Base-by-base conservation (phyloP, 1,284 basidiomycete genomes). In the Fomitopsis betulina region DNA sequence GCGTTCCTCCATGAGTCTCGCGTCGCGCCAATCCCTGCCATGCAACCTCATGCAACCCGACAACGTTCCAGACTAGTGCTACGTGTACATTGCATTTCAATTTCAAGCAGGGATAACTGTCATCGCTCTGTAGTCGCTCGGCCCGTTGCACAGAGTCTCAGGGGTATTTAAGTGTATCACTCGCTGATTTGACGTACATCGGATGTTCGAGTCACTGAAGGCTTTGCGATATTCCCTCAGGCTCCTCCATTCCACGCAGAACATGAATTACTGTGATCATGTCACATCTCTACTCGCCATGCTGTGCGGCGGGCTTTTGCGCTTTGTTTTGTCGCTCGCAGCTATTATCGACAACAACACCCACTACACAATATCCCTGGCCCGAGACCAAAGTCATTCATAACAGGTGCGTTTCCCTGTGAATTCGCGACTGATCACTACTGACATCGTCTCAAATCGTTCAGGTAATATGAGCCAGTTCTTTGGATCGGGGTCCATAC, bases 391-490 rank as follows among this genome's bases (percentile, higher is more conserved):
- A 15, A 15, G 13, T 47, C 45, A 4, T 30, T 47, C 25, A 27
- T 47, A 12, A 30, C 25, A 47, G 45, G 25, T 47, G 17, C 25
- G 25, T 12, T 30, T 17, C 15, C 25, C 5, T 25, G 12, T 30
- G 19, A 2, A 13, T 15, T 5, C 3, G 15, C 9, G 8, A 30
- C 7, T 9, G 10, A 5, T 30, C 23, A 47, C n/a, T n/a, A n/a
- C 13, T 47, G 23, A 37, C 3, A 21, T 43, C 8, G 9, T 43
- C 9, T 21, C 33, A 27, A 7, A 37, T 13, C 4, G 21, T 7
- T 4, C 10, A 55, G 54, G 54, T 10, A 55, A 55, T 17, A 30
- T 55, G 25, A 25, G 23, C 23, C 54, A 55, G 25, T 47, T 55
- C 23, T 55, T 55, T 40, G 21, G 25, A 30, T 25, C n/a, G 6